Conservation (phyloP, 2,329 filamentous ascomycete genomes). For the Aspergillus novofumigatus region DNA sequence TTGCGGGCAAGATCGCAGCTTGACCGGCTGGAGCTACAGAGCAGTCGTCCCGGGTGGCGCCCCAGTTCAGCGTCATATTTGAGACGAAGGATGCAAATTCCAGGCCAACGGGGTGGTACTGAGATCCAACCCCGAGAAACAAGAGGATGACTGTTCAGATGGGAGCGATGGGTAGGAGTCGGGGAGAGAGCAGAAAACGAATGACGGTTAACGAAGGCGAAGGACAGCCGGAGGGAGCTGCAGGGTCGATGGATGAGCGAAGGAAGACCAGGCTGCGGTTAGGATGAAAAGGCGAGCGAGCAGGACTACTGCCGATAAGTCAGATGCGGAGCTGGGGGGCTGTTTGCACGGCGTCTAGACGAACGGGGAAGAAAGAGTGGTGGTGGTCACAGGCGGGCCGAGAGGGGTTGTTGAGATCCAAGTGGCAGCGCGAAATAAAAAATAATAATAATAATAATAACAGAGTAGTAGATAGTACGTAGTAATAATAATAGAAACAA, state of each 20-base stretch:
- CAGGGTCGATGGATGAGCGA: not conserved
- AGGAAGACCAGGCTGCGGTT: not conserved
- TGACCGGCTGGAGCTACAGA: conserved; percentile 35
- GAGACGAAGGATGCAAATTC: conserved; percentile 16
- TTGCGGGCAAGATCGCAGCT: conserved; percentile 32
- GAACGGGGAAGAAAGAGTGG: conserved; percentile 6
- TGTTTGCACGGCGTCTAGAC: conserved; percentile 25
- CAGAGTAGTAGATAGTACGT: not conserved
- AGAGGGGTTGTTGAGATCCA: conserved; percentile 17
- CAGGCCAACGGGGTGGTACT: conserved; percentile 14
- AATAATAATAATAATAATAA: conserved; percentile 8
- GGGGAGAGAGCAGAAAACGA: not conserved
- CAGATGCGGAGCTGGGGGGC: not conserved
- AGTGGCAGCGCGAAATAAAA: conserved; percentile 8
- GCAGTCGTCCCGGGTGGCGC: conserved; percentile 35
- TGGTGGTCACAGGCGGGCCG: conserved; percentile 16
- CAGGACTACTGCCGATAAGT: conserved; percentile 3
- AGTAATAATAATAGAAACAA: not conserved
- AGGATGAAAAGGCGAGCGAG: conserved; percentile 5
- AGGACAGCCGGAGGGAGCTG: not conserved
- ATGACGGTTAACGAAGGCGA: not conserved
- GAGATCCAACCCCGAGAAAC: conserved; percentile 7
- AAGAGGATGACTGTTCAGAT: not conserved
- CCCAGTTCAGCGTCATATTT: conserved; percentile 36
- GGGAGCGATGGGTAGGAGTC: not conserved